Conservation (phyloP, 202 grass and related monocot genomes). For the Schoenoplectus tabernaemontani region DNA sequence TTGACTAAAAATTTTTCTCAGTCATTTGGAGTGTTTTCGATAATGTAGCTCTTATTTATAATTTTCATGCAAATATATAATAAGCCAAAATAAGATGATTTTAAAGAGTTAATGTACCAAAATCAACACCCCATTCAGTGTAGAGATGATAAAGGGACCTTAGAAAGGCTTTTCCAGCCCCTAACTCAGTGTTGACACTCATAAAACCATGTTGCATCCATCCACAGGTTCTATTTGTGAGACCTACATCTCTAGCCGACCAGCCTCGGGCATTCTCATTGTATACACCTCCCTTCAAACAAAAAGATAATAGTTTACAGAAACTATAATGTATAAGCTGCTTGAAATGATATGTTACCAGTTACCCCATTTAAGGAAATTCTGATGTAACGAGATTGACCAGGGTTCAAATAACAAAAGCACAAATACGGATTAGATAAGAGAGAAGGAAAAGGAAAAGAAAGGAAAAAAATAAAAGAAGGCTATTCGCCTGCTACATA, state of each 20-base stretch:
- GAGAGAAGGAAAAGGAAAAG: too few species aligned
- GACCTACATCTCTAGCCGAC: slow-evolving; percentile 63
- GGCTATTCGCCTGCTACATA: too few species aligned
- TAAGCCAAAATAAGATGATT: neutral
- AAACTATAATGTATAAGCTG: slow-evolving; percentile 2
- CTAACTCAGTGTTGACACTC: slow-evolving; percentile 73
- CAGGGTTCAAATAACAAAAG: neutral
- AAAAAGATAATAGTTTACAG: slow-evolving; percentile 7
- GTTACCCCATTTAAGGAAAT: neutral
- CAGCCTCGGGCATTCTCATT: slow-evolving; percentile 44
- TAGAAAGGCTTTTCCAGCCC: slow-evolving; percentile 72
- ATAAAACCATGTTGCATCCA: slow-evolving; percentile 93
- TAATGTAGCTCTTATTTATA: neutral
- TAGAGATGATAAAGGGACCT: slow-evolving; percentile 78
- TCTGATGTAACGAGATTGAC: neutral
- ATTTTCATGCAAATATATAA: neutral
- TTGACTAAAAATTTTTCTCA: slow-evolving; percentile 1
- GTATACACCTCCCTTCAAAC: slow-evolving; percentile 50
- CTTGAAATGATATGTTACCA: neutral
- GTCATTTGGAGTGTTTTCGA: neutral
- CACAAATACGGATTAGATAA: too few species aligned
- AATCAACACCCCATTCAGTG: slow-evolving; percentile 87
- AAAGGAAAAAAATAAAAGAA: too few species aligned
- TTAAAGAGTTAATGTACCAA: slow-evolving; percentile 41
- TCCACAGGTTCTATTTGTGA: slow-evolving; percentile 53